Conservation (phyloP, 1,284 basidiomycete species). For the Serendipita sp. region DNA sequence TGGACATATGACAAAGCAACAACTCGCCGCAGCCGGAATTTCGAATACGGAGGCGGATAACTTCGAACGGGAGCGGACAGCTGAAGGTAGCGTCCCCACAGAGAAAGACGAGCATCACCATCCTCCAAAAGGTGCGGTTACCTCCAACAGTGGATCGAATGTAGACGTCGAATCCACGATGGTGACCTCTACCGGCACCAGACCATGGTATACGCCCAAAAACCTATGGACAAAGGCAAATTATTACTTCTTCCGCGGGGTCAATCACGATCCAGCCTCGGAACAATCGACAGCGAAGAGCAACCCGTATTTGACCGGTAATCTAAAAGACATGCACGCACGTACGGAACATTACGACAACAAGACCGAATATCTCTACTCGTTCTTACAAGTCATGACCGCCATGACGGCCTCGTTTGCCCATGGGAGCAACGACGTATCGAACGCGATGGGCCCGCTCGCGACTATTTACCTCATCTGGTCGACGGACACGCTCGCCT, state of each 20-base stretch:
- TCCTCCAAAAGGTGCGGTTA: background rate
- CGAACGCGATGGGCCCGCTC: slow-evolving; percentile 30
- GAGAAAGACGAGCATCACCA: background rate
- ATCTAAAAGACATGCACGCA: slow-evolving; percentile 26
- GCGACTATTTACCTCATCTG: slow-evolving; percentile 28
- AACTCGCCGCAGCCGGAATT: slow-evolving; percentile 1
- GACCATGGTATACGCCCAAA: slow-evolving; percentile 18
- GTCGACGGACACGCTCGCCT: slow-evolving; percentile 20
- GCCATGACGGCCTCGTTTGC: slow-evolving; percentile 35
- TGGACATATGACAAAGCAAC: slow-evolving; percentile 19
- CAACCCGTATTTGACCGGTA: slow-evolving; percentile 19
- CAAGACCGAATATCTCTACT: slow-evolving; percentile 32
- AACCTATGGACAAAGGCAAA: slow-evolving; percentile 27
- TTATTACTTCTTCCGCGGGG: slow-evolving; percentile 18
- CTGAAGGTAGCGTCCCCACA: background rate
- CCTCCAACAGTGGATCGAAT: background rate
- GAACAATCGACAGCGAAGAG: slow-evolving; percentile 14
- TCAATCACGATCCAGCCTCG: background rate
- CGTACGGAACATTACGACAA: slow-evolving; percentile 29
- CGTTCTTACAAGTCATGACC: slow-evolving; percentile 34
- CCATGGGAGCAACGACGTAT: slow-evolving; percentile 28
- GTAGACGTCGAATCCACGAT: background rate
- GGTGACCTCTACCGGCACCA: background rate
- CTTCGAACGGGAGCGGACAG: background rate
- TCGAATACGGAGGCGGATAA: too few species aligned